Percentiles rank a stretch among this genome's conserved stretches.
Evolutionary conservation across 306 rosid genomes (phyloP).

Genomic region (Citrullus amarus): DNA sequence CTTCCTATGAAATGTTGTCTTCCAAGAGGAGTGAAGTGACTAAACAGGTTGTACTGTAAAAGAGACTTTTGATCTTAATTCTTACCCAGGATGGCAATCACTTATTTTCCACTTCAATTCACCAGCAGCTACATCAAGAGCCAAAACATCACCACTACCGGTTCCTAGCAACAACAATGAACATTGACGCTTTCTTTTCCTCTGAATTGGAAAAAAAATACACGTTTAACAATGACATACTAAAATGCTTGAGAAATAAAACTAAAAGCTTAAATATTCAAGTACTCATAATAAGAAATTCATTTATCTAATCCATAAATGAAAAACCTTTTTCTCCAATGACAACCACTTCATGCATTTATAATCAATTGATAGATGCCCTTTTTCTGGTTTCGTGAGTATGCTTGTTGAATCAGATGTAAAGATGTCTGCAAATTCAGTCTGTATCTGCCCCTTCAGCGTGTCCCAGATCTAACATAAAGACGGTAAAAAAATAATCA

Average conservation of each 20-base stretch:
- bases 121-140: conserved; percentile 72
- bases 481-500: neutral
- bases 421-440: conserved; percentile 68
- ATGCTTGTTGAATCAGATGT: conserved; percentile 38
- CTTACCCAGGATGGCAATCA: conserved; percentile 90
- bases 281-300: neutral
- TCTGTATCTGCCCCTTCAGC: conserved; percentile 67
- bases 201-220: conserved; percentile 20
- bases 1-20: neutral
- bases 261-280: neutral
- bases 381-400: conserved; percentile 35
- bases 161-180: conserved; percentile 80
- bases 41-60: neutral
- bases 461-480: conserved; percentile 72
- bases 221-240: neutral
- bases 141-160: conserved; percentile 80
- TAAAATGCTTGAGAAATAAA: neutral
- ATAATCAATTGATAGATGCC: conserved; percentile 89
- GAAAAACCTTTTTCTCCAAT: conserved; percentile 50
- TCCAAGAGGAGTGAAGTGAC: neutral
- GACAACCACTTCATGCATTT: conserved; percentile 91
- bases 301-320: neutral
- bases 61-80: conserved; percentile 14
- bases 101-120: conserved; percentile 63
- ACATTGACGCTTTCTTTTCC: conserved; percentile 58